A percentile compares a stretch with the other conserved stretches of the same genome.
These are phyloP conservation scores for Debaryomycetaceae sp. DNA, from an alignment of 1,139 yeast species.

Conservation along the genomic window DNA sequence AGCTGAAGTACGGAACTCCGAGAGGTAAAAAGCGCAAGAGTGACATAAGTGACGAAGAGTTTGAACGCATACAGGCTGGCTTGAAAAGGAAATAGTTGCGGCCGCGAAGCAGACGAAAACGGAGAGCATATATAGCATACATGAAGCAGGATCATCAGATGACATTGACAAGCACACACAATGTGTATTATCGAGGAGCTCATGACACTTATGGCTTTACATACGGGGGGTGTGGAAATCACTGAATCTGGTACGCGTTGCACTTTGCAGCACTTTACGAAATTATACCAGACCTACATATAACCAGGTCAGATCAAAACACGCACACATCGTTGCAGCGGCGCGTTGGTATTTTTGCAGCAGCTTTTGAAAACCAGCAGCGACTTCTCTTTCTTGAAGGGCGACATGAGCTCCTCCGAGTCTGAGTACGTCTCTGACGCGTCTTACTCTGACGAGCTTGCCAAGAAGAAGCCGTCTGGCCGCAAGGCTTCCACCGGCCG, in stretches of 20 bases:
- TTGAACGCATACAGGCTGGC: slow-evolving; percentile 26
- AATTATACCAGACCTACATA: neutral
- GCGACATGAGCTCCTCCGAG: slow-evolving; percentile 9
- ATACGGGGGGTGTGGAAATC: too few species aligned
- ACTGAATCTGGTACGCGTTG: too few species aligned
- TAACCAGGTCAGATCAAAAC: neutral
- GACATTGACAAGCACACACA: too few species aligned
- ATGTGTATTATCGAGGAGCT: too few species aligned
- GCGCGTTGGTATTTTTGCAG: neutral
- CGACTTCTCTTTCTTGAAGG: neutral
- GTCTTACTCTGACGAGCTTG: slow-evolving; percentile 4
- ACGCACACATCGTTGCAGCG: neutral
- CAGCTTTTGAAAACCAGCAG: neutral
- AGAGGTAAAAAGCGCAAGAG: slow-evolving; percentile 29
- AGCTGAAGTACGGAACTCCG: slow-evolving; percentile 48
- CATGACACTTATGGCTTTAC: too few species aligned
- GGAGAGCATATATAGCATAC: too few species aligned
- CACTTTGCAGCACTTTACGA: too few species aligned
- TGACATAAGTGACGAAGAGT: slow-evolving; percentile 29
- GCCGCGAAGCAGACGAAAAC: too few species aligned
- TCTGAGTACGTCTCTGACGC: slow-evolving; percentile 10
- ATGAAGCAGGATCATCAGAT: too few species aligned
- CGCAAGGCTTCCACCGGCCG: slow-evolving; percentile 8
- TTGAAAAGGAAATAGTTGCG: slow-evolving; percentile 12
- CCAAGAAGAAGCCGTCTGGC: slow-evolving; percentile 9